Conservation (phyloP, 805 yeast species). For the Starmerella davenportii region DNA sequence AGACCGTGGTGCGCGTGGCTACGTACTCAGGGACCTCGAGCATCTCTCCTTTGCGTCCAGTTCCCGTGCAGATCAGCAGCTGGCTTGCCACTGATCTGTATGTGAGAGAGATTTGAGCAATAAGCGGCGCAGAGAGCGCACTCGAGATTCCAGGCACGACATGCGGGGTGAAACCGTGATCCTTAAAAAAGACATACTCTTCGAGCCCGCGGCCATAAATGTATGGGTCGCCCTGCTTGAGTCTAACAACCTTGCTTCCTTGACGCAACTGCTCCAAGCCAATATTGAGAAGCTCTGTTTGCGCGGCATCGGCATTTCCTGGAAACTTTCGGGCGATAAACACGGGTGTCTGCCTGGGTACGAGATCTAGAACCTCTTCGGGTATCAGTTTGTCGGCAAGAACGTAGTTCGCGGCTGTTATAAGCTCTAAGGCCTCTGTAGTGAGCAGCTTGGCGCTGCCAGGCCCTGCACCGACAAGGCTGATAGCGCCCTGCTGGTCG, state of each 20-base stretch:
- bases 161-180: constrained; percentile 48
- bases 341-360: constrained; percentile 57
- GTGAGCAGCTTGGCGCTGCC: constrained; percentile 73
- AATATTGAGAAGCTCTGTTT: constrained; percentile 55
- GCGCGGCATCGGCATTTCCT: constrained; percentile 90
- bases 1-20: constrained; percentile 59
- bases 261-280: constrained; percentile 46
- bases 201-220: constrained; percentile 95
- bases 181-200: constrained; percentile 52
- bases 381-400: constrained; percentile 89
- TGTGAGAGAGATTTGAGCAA: constrained; percentile 73
- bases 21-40: constrained; percentile 66
- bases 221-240: constrained; percentile 94
- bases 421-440: constrained; percentile 65
- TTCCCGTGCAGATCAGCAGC: constrained; percentile 83
- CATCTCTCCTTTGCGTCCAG: constrained; percentile 70
- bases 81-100: constrained; percentile 87
- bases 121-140: constrained; percentile 72
- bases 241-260: constrained; percentile 67
- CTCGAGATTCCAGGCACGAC: constrained; percentile 84
- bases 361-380: constrained; percentile 59
- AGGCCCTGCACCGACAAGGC: constrained; percentile 90
- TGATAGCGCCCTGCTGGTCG: constrained; percentile 36
- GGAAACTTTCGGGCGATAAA: constrained; percentile 90
- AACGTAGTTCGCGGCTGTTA: constrained; percentile 63